Percentiles rank a stretch among this genome's conserved stretches.
These are phyloP conservation scores for Colletotrichum costaricense DNA, from an alignment of 2,329 filamentous ascomycete species.

Conservation along the genomic window DNA sequence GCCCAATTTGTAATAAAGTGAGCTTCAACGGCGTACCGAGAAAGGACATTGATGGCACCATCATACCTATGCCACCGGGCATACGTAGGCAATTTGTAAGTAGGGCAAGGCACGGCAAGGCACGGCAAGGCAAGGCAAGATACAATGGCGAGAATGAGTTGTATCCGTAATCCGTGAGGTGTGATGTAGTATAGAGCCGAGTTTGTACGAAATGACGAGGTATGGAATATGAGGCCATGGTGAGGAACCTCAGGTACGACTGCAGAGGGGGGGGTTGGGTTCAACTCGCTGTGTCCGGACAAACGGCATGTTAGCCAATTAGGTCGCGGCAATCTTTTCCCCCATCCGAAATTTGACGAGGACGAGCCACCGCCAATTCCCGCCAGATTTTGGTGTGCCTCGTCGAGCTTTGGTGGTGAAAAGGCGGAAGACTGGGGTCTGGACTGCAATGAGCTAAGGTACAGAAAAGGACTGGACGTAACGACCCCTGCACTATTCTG, in stretches of 20 bases:
- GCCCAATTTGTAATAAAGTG: background rate
- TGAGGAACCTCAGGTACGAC: background rate
- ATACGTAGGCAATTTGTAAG: background rate
- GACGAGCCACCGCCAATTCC: constrained; percentile 16
- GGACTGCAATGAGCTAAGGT: background rate
- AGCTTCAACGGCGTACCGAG: background rate
- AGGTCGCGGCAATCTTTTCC: background rate
- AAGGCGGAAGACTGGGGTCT: constrained; percentile 21
- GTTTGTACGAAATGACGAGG: too few relatives aligned
- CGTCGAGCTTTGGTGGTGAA: constrained; percentile 25
- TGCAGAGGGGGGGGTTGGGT: background rate
- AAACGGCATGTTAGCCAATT: background rate
- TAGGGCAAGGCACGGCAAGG: background rate
- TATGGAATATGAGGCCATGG: background rate
- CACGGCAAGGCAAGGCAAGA: background rate
- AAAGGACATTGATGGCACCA: background rate
- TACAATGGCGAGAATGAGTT: too few relatives aligned
- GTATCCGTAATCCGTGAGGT: too few relatives aligned
- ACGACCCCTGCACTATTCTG: background rate
- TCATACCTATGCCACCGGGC: background rate
- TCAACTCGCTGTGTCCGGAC: background rate
- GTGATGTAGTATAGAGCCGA: background rate
- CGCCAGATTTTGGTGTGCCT: constrained; percentile 11
- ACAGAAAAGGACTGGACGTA: background rate
- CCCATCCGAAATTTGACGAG: background rate